Base-by-base conservation (phyloP, 495 filamentous ascomycete species). In the Penicillium cinerascens region DNA sequence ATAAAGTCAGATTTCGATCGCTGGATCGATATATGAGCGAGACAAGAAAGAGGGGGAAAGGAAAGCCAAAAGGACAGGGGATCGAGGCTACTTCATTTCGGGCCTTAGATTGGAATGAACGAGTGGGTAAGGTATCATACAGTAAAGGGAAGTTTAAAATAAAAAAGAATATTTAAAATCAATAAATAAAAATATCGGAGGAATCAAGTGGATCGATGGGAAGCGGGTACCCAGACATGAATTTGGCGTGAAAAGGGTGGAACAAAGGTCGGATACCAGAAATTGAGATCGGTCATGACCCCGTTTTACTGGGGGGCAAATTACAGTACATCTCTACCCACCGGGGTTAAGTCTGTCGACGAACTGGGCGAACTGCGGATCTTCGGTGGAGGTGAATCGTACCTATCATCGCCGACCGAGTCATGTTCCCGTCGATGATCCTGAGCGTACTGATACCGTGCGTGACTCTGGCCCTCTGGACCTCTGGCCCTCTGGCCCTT, bases 281-380 rank as follows among this genome's bases (percentile, higher is more conserved):
- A 68, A 67, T 38, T 37, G 17, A 59, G 59, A 63, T 63, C 60
- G 55, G 53, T 63, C 51, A 59, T 56, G 50, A 52, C 60, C 39
- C 21, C 21, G 58, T 60, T 55, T 60, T 60, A 56, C 56, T 44
- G 40, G 25, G 27, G 51, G 68, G 64, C 63, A 69, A 71, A 69
- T 73, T 73, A 71, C 68, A 52, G 52, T 64, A 66, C 22, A 23
- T 23, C 22, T 23, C 22, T 23, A 3, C 22, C 22, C 22, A 23
- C 2, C 22, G 2, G 22, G 22, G 22, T 6, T 23, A 23, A 23
- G 3, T 23, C 22, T 6, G 3, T 23, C n/a, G n/a, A n/a, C n/a
- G n/a, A n/a, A 16, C 3, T 37, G 26, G 61, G 63, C 64, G 65
- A 70, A 71, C 68, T 73, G 70, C 64, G 70, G 70, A 70, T 72